Evolutionary conservation across 345 rosid genomes (phyloP).

Genomic region (Arabidopsis arenosa): DNA sequence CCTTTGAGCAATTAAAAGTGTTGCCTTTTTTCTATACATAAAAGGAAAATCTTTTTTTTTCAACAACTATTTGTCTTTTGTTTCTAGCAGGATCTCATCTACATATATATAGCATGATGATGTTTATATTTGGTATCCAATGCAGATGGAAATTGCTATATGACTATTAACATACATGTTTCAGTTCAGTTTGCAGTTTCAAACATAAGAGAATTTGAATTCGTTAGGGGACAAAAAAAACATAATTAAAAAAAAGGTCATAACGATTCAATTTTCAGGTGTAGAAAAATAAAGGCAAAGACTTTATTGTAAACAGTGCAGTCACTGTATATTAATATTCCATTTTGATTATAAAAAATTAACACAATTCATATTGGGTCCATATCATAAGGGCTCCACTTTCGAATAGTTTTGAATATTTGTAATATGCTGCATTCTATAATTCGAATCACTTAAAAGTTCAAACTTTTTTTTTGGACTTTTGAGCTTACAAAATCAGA

Average conservation of each 20-base stretch:
- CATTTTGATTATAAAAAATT: background rate
- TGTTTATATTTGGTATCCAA: background rate
- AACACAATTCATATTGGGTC: background rate
- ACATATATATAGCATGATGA: background rate
- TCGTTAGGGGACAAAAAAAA: conserved; percentile 32
- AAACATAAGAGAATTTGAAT: conserved; percentile 31
- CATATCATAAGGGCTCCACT: conserved; percentile 1
- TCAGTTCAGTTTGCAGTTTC: background rate
- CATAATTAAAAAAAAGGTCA: conserved; percentile 7
- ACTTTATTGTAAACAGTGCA: conserved; percentile 43
- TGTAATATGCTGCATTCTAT: conserved; percentile 3
- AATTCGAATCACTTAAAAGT: conserved; percentile 6
- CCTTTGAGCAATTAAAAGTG: conserved; percentile 37
- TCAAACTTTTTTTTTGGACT: background rate
- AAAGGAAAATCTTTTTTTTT: conserved; percentile 6
- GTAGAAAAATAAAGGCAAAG: conserved; percentile 34
- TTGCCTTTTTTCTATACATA: conserved; percentile 11
- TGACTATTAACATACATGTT: background rate
- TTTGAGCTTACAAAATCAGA: background rate
- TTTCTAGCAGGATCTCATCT: conserved; percentile 2
- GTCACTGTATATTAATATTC: conserved; percentile 3
- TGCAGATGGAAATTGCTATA: background rate
- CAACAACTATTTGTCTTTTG: conserved; percentile 29
- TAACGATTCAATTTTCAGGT: conserved; percentile 37
- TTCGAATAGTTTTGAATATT: conserved; percentile 2